These are phyloP conservation scores for Aspergillus sp. DNA, from an alignment of 2,329 filamentous ascomycete species.

Conservation along the genomic window DNA sequence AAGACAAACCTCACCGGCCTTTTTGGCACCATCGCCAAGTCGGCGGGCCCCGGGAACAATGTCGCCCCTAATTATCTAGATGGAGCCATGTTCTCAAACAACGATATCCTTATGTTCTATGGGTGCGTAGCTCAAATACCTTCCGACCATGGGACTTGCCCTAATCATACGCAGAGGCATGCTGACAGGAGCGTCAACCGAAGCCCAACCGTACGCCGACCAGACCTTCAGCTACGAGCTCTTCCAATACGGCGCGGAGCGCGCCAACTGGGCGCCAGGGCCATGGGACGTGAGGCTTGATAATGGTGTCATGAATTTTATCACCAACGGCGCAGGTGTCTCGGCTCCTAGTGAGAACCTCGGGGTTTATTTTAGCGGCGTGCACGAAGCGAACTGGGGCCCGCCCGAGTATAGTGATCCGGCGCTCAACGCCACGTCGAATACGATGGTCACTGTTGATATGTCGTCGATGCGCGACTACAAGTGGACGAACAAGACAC, in stretches of 20 bases:
- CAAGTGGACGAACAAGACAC: slow-evolving; percentile 56
- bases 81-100: slow-evolving; percentile 64
- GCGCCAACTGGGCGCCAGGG: slow-evolving; percentile 42
- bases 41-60: slow-evolving; percentile 48
- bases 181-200: slow-evolving; percentile 32
- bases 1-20: slow-evolving; percentile 53
- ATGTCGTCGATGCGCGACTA: slow-evolving; percentile 52
- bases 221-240: slow-evolving; percentile 45
- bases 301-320: slow-evolving; percentile 54
- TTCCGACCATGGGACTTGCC: background rate
- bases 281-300: slow-evolving; percentile 46
- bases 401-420: slow-evolving; percentile 42
- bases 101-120: slow-evolving; percentile 62
- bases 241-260: slow-evolving; percentile 51
- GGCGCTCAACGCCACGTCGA: slow-evolving; percentile 41
- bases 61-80: slow-evolving; percentile 58
- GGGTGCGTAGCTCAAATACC: slow-evolving; percentile 39
- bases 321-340: slow-evolving; percentile 63
- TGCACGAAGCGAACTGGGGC: slow-evolving; percentile 52
- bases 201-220: slow-evolving; percentile 9
- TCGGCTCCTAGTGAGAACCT: slow-evolving; percentile 68
- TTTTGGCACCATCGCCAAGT: slow-evolving; percentile 51
- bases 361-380: slow-evolving; percentile 69
- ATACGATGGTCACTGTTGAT: slow-evolving; percentile 61
- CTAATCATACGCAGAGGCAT: slow-evolving; percentile 43